phyloP scores from a whole-genome alignment of 2,329 filamentous ascomycete genomes.

The Diaporthe velutina region DNA sequence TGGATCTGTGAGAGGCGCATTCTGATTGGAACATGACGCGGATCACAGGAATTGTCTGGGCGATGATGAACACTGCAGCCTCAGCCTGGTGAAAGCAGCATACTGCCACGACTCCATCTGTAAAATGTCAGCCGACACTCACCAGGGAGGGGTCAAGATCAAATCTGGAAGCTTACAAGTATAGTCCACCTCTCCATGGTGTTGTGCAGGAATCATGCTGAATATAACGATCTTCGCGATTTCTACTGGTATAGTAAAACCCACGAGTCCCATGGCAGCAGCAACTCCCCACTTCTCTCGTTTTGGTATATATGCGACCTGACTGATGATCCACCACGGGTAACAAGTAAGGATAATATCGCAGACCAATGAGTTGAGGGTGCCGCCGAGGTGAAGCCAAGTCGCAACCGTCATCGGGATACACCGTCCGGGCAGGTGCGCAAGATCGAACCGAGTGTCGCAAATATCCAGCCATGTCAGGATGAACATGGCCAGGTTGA shows the following conservation, averaged over 20 bases:
- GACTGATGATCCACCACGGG: conserved; percentile 27
- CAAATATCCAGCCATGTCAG: conserved; percentile 32
- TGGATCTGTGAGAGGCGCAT: background rate
- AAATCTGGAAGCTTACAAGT: conserved; percentile 1
- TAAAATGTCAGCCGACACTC: background rate
- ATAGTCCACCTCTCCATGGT: conserved; percentile 23
- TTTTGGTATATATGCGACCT: conserved; percentile 14
- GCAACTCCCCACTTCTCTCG: conserved; percentile 29
- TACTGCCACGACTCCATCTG: conserved; percentile 8
- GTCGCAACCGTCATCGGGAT: background rate
- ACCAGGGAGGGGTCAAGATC: background rate
- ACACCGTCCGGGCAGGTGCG: conserved; percentile 4
- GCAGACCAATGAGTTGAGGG: conserved; percentile 23
- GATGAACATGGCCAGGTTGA: conserved; percentile 8
- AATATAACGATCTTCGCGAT: background rate
- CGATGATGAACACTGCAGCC: conserved; percentile 17
- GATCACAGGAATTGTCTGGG: conserved; percentile 25
- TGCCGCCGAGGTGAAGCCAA: conserved; percentile 16
- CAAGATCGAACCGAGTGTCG: conserved; percentile 8
- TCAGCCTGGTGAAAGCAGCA: conserved; percentile 21
- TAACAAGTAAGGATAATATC: conserved; percentile 20
- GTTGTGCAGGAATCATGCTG: background rate
- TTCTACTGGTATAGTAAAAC: background rate
- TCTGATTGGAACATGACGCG: conserved; percentile 21
- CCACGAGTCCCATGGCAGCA: conserved; percentile 22